phyloP scores from a whole-genome alignment of 441 rosid genomes.

The Flueggea neowawraea region DNA sequence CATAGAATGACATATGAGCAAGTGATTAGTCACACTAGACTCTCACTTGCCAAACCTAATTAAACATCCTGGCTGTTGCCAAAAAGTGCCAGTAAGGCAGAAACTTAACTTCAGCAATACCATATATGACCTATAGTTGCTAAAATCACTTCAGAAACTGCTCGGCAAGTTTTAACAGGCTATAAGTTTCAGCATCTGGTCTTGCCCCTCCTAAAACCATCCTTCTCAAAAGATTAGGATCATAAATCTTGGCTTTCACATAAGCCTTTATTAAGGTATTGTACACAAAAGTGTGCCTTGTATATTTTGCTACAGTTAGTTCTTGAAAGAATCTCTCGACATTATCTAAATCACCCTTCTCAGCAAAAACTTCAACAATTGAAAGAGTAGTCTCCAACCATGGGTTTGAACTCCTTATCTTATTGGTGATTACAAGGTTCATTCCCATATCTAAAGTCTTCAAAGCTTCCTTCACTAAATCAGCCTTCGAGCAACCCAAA shows the following conservation, averaged over 20 bases:
- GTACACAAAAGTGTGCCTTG: constrained; percentile 67
- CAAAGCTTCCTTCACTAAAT: constrained; percentile 53
- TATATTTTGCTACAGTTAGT: constrained; percentile 56
- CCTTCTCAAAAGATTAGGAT: constrained; percentile 71
- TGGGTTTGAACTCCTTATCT: constrained; percentile 60
- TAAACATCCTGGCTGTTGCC: no score
- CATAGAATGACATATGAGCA: no score
- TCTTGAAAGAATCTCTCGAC: constrained; percentile 72
- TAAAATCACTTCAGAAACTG: constrained; percentile 35
- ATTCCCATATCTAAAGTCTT: constrained; percentile 61
- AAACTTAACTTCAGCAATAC: not conserved
- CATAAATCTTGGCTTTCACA: constrained; percentile 60
- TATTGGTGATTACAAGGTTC: constrained; percentile 39
- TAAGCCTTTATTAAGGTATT: constrained; percentile 77
- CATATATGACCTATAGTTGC: not conserved
- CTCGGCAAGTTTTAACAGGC: constrained; percentile 71
- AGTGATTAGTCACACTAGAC: no score
- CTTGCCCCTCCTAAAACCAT: constrained; percentile 87
- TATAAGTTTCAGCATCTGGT: constrained; percentile 90
- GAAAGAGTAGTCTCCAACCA: constrained; percentile 83
- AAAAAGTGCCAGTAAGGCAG: no score
- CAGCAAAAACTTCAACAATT: constrained; percentile 67
- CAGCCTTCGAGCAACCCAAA: constrained; percentile 76
- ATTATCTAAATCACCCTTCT: constrained; percentile 63
- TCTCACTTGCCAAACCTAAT: no score